Evolutionary conservation across 1,284 basidiomycete genomes (phyloP).

Genomic region (Spongiforma sp.): DNA sequence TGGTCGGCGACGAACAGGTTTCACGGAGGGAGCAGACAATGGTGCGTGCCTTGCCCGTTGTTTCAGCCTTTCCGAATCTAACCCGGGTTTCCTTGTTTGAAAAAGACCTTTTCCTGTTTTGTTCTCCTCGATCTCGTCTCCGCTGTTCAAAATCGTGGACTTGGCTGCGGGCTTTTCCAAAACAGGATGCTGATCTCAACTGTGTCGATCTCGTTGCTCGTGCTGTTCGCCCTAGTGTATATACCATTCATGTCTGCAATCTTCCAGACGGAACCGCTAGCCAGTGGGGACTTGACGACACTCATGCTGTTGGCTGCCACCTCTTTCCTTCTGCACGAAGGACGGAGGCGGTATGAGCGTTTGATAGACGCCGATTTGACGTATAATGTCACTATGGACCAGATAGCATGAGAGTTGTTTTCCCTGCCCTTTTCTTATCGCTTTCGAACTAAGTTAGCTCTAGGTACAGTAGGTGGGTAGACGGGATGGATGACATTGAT

Average conservation of each 20-base stretch:
- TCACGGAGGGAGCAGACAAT: slow-evolving; percentile 91
- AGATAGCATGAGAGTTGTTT: slow-evolving; percentile 45
- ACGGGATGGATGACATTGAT: not conserved
- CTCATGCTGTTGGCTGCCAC: slow-evolving; percentile 74
- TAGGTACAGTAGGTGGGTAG: not conserved
- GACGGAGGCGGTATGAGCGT: slow-evolving; percentile 79
- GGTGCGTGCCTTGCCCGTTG: slow-evolving; percentile 53
- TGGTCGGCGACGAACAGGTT: slow-evolving; percentile 78
- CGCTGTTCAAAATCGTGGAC: slow-evolving; percentile 92
- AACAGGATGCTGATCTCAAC: slow-evolving; percentile 93
- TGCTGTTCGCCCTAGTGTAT: slow-evolving; percentile 88
- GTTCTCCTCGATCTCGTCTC: slow-evolving; percentile 97
- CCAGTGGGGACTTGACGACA: slow-evolving; percentile 69
- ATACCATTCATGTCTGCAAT: slow-evolving; percentile 89
- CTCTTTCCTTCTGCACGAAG: slow-evolving; percentile 82
- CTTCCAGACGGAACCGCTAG: slow-evolving; percentile 91
- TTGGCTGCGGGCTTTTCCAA: slow-evolving; percentile 77
- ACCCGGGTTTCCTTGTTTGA: not conserved
- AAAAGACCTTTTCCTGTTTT: slow-evolving; percentile 91
- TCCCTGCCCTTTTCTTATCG: no score
- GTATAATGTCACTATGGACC: slow-evolving; percentile 42
- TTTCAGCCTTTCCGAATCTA: not conserved
- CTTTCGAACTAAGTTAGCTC: no score
- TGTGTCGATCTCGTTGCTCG: slow-evolving; percentile 82
- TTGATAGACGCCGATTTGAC: slow-evolving; percentile 45